Conservation (phyloP, 2,329 filamentous ascomycete species). For the Aureobasidium namibiae region DNA sequence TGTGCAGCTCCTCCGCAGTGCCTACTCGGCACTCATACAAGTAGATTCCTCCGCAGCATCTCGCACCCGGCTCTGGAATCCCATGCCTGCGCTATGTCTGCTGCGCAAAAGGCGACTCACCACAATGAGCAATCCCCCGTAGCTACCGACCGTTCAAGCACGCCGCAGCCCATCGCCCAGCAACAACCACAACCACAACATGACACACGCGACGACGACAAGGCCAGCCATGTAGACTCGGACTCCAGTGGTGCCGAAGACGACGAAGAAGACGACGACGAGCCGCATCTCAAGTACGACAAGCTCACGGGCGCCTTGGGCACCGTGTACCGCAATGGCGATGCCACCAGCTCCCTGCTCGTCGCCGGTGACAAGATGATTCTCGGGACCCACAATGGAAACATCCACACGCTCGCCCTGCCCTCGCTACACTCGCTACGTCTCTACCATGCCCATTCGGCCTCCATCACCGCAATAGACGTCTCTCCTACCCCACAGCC, state of each 20-base stretch:
- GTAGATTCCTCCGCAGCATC: not conserved
- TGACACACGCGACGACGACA: not conserved
- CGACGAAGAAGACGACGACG: slow-evolving; percentile 58
- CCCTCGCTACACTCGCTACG: slow-evolving; percentile 74
- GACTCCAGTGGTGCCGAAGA: slow-evolving; percentile 28
- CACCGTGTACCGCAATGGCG: slow-evolving; percentile 83
- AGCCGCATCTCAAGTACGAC: slow-evolving; percentile 88
- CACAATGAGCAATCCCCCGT: not conserved
- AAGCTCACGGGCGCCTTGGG: slow-evolving; percentile 73
- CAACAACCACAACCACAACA: slow-evolving; percentile 42
- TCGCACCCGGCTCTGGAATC: not conserved
- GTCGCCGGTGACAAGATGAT: slow-evolving; percentile 97
- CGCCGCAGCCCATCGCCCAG: slow-evolving; percentile 38
- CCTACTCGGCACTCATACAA: too few species aligned
- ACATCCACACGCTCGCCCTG: slow-evolving; percentile 81
- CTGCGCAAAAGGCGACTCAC: slow-evolving; percentile 23
- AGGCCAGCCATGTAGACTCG: not conserved
- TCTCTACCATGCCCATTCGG: slow-evolving; percentile 86
- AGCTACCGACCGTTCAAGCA: slow-evolving; percentile 27
- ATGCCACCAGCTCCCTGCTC: slow-evolving; percentile 85
- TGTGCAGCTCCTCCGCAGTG: not conserved
- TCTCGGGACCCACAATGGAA: slow-evolving; percentile 90
- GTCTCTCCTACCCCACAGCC: slow-evolving; percentile 77
- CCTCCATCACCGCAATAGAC: slow-evolving; percentile 82
- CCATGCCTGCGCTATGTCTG: slow-evolving; percentile 31